Evolutionary conservation across 129 eudicot genomes (phyloP).

Genomic region (Flaveria ramosissima): DNA sequence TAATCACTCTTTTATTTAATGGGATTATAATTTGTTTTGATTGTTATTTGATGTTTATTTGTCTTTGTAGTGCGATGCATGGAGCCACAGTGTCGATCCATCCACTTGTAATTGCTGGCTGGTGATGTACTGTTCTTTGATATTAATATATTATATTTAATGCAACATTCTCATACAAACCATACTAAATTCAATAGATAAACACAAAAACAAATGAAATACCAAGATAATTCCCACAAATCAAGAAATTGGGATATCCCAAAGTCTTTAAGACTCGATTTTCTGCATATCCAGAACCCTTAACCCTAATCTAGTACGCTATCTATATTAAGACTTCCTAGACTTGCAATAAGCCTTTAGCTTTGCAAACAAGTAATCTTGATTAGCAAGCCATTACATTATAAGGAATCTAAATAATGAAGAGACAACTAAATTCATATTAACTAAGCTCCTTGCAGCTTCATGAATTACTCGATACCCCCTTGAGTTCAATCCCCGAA

Average conservation of each 20-base stretch:
- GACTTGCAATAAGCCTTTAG: not conserved
- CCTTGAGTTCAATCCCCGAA: not conserved
- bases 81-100: conserved; percentile 87
- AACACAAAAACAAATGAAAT: not conserved
- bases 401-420: not conserved
- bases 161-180: not conserved
- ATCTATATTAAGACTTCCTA: not conserved
- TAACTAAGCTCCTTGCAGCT: not conserved
- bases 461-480: not conserved
- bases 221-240: not conserved
- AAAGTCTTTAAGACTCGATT: not conserved
- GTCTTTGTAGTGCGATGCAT: conserved; percentile 77
- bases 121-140: conserved; percentile 59
- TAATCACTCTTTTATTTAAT: not conserved
- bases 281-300: not conserved
- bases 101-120: conserved; percentile 99
- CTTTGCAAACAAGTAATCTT: not conserved
- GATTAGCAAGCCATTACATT: not conserved
- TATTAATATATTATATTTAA: conserved; percentile 18
- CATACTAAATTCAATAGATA: conserved; percentile 1
- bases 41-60: conserved; percentile 18
- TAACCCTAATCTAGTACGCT: not conserved
- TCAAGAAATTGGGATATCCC: not conserved
- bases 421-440: not conserved
- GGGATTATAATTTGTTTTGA: not conserved